phyloP scores from a whole-genome alignment of 768 basidiomycete species.

The Hemileccinum impolitum region DNA sequence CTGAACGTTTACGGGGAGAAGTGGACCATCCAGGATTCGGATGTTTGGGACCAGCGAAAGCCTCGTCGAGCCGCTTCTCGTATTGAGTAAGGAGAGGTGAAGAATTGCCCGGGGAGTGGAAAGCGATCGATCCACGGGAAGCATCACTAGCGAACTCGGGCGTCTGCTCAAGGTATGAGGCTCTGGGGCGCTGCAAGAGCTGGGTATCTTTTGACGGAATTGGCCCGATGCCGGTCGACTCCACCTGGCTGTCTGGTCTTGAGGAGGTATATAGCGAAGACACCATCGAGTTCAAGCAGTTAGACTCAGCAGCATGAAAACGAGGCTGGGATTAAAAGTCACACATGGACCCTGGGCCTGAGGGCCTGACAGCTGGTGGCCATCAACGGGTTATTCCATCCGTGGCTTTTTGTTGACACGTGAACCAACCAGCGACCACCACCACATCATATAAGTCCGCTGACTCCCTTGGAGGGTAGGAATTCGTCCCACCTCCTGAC shows the following conservation, averaged over 20 bases:
- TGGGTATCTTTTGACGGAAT: slow-evolving; percentile 6
- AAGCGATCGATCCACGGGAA: slow-evolving; percentile 20
- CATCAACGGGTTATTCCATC: background rate
- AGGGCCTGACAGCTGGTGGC: background rate
- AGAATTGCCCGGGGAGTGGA: slow-evolving; percentile 20
- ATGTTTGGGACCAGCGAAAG: background rate
- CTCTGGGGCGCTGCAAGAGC: slow-evolving; percentile 19
- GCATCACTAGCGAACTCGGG: slow-evolving; percentile 15
- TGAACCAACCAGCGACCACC: background rate
- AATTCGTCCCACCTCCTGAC: no score
- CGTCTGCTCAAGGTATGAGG: slow-evolving; percentile 25
- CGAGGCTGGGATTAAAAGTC: background rate
- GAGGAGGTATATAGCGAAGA: slow-evolving; percentile 12
- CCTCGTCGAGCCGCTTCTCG: slow-evolving; percentile 16
- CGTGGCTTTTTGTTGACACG: background rate
- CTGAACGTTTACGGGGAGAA: slow-evolving; percentile 14
- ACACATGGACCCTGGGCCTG: background rate
- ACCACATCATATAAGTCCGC: background rate
- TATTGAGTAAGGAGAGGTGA: slow-evolving; percentile 22
- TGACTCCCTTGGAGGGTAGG: background rate
- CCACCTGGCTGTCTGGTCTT: slow-evolving; percentile 20
- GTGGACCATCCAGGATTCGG: background rate
- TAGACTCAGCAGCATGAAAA: background rate
- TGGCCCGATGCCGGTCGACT: slow-evolving; percentile 5
- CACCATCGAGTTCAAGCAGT: background rate